A percentile compares a stretch with the other conserved stretches of the same genome.
Conservation (phyloP, 306 rosid genomes). For the Benincasa hispida region DNA sequence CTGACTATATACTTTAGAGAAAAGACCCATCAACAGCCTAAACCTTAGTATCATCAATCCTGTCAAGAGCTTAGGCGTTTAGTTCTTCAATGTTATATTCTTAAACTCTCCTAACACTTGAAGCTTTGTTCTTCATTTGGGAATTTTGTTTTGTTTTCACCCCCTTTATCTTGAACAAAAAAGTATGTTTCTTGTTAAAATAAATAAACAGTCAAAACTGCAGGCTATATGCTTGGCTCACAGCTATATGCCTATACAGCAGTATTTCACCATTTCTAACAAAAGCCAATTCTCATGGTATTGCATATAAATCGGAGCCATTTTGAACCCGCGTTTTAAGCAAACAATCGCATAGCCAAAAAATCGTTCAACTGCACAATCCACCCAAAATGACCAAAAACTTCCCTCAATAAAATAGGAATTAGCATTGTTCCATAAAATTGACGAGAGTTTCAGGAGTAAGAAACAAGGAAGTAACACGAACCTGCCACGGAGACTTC, state of each 20-base stretch:
- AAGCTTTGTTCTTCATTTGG: background rate
- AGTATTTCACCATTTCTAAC: background rate
- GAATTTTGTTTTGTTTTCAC: background rate
- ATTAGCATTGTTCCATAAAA: background rate
- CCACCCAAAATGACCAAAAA: background rate
- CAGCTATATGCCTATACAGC: no score
- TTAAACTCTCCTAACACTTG: background rate
- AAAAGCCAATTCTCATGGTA: background rate
- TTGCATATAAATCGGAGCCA: background rate
- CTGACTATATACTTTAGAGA: background rate
- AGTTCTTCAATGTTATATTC: background rate
- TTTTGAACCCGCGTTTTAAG: background rate
- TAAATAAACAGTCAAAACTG: no score
- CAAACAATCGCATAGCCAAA: background rate
- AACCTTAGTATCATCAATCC: background rate
- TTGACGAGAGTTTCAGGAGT: background rate
- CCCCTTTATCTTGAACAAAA: background rate
- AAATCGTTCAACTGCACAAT: background rate
- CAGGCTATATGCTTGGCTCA: no score
- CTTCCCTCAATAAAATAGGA: background rate
- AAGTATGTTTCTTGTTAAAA: no score
- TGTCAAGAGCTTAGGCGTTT: background rate
- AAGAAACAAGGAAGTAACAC: constrained; percentile 17
- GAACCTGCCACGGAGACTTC: constrained; percentile 64
- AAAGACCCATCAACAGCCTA: background rate